Conservation (phyloP, 192 early-diverging fungal species). For the Jimgerdemannia flammicorona region DNA sequence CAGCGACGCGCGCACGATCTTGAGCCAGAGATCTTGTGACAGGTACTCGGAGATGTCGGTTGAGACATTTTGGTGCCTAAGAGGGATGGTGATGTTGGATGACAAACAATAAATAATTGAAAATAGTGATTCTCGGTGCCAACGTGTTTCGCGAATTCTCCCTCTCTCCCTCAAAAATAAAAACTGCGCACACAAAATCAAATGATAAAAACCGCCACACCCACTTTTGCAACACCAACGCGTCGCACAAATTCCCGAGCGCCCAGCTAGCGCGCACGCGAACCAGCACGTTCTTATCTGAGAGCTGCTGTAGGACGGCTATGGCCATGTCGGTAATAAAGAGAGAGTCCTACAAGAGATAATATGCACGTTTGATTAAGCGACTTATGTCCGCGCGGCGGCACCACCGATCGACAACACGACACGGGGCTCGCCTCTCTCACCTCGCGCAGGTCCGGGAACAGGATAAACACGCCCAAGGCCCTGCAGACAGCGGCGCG, state of each 20-base stretch:
- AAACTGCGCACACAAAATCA: no score
- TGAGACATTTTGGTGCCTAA: conserved; percentile 7
- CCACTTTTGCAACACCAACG: conserved; percentile 32
- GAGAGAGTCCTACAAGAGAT: conserved; percentile 40
- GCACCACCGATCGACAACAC: not conserved
- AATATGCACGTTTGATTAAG: not conserved
- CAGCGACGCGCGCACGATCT: conserved; percentile 42
- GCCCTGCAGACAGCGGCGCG: conserved; percentile 61
- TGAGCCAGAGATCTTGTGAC: conserved; percentile 35
- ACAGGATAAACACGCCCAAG: conserved; percentile 60
- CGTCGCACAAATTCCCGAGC: conserved; percentile 69
- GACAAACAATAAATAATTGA: no score
- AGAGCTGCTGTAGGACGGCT: conserved; percentile 41
- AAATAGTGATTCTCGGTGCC: no score
- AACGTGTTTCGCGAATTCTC: no score
- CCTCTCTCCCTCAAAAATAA: no score
- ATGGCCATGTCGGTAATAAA: conserved; percentile 55
- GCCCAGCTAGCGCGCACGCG: conserved; percentile 73
- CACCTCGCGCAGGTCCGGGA: conserved; percentile 51
- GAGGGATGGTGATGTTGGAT: not conserved
- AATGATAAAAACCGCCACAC: not conserved
- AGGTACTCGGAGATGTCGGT: conserved; percentile 37
- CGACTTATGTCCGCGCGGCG: not conserved
- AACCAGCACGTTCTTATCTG: conserved; percentile 54
- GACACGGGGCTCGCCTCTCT: not conserved